phyloP scores from a whole-genome alignment of 768 basidiomycete genomes.

The Phanerochaete carnosa region DNA sequence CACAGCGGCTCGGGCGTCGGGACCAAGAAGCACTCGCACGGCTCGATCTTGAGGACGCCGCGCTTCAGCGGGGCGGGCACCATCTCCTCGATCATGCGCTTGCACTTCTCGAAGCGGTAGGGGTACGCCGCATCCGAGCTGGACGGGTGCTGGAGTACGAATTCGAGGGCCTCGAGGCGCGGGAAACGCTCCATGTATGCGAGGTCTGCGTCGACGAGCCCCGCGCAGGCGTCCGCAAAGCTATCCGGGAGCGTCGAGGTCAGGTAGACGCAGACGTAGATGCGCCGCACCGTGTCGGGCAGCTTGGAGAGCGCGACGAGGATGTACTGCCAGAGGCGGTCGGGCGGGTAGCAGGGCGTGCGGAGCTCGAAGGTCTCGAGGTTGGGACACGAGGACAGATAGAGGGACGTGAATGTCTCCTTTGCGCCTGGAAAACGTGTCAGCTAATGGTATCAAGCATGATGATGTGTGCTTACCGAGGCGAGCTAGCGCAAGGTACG shows the following conservation, averaged over 20 bases:
- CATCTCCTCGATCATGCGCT: neutral
- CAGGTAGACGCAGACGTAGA: slow-evolving; percentile 1
- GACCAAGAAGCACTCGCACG: neutral
- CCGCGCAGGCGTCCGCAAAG: neutral
- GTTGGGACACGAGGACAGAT: neutral
- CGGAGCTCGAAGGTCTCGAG: slow-evolving; percentile 1
- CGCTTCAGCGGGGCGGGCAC: neutral
- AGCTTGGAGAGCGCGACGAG: neutral
- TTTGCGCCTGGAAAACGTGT: neutral
- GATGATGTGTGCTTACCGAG: neutral
- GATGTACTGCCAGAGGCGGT: slow-evolving; percentile 1
- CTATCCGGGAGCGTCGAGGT: slow-evolving; percentile 1
- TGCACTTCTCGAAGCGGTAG: slow-evolving; percentile 4
- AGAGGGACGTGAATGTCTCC: neutral
- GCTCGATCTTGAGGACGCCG: neutral
- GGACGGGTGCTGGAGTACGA: neutral
- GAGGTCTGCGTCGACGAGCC: neutral
- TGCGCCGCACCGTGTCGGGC: neutral
- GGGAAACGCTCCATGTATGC: neutral
- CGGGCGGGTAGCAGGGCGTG: neutral
- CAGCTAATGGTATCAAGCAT: neutral
- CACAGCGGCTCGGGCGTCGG: slow-evolving; percentile 1
- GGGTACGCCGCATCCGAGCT: slow-evolving; percentile 1
- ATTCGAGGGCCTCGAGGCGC: slow-evolving; percentile 1
- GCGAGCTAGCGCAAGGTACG: neutral